A percentile compares a stretch with the other conserved stretches of the same genome.
These are phyloP conservation scores for Diplodia corticola DNA, from an alignment of 2,329 filamentous ascomycete genomes.

Conservation along the genomic window DNA sequence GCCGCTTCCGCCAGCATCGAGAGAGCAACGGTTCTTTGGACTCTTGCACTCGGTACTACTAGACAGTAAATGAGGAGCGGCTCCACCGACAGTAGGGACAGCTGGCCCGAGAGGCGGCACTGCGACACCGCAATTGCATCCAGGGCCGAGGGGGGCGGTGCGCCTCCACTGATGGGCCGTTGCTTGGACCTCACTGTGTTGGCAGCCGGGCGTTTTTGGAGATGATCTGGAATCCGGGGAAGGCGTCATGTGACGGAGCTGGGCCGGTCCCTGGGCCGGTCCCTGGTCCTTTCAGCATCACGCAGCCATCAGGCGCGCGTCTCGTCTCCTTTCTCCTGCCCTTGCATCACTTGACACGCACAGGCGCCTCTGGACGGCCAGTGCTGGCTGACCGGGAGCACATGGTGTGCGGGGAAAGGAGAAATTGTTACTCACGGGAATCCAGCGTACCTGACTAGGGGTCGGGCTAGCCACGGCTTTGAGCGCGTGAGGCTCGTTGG, in stretches of 20 bases:
- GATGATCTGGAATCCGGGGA: constrained; percentile 7
- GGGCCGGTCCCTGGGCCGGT: not conserved
- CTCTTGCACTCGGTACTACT: too few species aligned
- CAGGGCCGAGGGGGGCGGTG: not conserved
- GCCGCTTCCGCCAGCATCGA: not conserved
- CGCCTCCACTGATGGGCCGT: not conserved
- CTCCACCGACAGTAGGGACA: not conserved
- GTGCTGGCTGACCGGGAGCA: not conserved
- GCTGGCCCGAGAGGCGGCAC: not conserved
- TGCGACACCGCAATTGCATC: not conserved
- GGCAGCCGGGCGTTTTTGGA: not conserved
- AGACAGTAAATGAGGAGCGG: constrained; percentile 3
- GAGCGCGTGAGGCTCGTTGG: constrained; percentile 2
- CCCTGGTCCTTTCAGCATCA: constrained; percentile 16
- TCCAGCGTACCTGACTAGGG: constrained; percentile 5
- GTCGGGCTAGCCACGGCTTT: not conserved
- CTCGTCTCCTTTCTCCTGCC: constrained; percentile 4
- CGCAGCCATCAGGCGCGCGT: constrained; percentile 13
- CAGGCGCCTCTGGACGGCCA: constrained; percentile 11
- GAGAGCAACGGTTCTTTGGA: too few species aligned
- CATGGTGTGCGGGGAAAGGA: constrained; percentile 10
- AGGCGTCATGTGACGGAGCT: constrained; percentile 17
- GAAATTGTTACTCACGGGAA: constrained; percentile 6
- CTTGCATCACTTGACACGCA: constrained; percentile 21
- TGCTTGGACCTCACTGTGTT: not conserved